Percentiles rank a stretch among this genome's conserved stretches.
These are phyloP conservation scores for Vinca minor DNA, from an alignment of 257 asterid genomes.

Conservation along the genomic window DNA sequence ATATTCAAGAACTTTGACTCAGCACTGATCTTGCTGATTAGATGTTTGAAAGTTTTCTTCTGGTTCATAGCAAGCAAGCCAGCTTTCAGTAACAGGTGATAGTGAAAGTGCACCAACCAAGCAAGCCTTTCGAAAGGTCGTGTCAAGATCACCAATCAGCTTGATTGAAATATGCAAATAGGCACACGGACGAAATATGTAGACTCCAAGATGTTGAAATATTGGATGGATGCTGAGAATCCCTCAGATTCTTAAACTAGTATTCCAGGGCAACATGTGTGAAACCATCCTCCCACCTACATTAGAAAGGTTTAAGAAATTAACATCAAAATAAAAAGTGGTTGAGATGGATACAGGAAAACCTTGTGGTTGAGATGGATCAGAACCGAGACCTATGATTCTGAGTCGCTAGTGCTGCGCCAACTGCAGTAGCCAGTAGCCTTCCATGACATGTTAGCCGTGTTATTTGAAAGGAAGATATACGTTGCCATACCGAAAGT, in stretches of 20 bases:
- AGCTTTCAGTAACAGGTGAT: constrained; percentile 22
- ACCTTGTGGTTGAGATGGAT: too few species aligned
- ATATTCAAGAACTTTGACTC: constrained; percentile 43
- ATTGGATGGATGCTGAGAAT: constrained; percentile 4
- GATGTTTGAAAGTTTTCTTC: constrained; percentile 30
- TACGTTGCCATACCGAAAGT: not conserved
- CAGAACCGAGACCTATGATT: too few species aligned
- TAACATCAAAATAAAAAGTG: constrained; percentile 1
- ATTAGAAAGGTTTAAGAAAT: not conserved
- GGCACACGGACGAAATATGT: constrained; percentile 28
- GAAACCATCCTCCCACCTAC: constrained; percentile 94
- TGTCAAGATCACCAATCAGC: constrained; percentile 46
- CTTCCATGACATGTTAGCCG: too few species aligned
- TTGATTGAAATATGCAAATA: constrained; percentile 50
- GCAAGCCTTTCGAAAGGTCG: constrained; percentile 60
- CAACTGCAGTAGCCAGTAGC: too few species aligned
- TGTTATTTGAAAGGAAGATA: not conserved
- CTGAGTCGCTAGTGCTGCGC: too few species aligned
- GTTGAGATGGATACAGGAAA: too few species aligned
- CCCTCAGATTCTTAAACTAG: constrained; percentile 42
- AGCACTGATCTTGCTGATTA: constrained; percentile 30
- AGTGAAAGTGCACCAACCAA: constrained; percentile 52
- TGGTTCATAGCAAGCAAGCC: constrained; percentile 41
- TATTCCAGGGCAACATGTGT: constrained; percentile 47
- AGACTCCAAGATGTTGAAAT: constrained; percentile 24